Base-by-base conservation (phyloP, 352 stramenopile genomes). In the Phytophthora citrophthora region DNA sequence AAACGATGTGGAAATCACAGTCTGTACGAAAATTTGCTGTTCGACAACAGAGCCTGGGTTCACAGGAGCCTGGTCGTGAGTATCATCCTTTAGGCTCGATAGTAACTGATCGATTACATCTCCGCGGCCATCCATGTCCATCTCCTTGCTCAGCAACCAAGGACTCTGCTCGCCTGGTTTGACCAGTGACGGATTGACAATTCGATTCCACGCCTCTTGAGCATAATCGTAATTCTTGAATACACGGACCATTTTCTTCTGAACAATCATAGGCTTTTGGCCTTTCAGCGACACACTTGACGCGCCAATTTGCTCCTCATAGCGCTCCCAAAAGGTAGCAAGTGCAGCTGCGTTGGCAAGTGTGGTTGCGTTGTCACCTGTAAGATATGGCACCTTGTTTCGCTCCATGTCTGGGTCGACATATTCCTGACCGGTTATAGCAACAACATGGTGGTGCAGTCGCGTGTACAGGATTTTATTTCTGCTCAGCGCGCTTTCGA, bases 191-290 rank as follows among this genome's bases (percentile, higher is more conserved):
- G 85, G 88, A 31, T 94, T 93, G 9, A 96, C 84, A 15, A 96
- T 71, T 4, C 83, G 76, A 53, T 77, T 83, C 88, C 88, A 96
- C 23, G 88, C 83, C 61, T 96, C 87, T 57, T 96, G 85, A 11
- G 88, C 88, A 61, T 92, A 96, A 12, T 96, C 88, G 24, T 89
- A 95, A 64, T 90, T 94, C 54, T 85, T 88, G 62, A 96, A 96
- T 16, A 72, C 49, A 39, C 88, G 85, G 6, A 96, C 83, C 83
- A 96, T 93, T 61, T 95, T 96, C 61, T 90, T 91, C 64, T 96
- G 88, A 13, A 94, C 79, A 5, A 87, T 62, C 15, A 75, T 56
- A 16, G 80, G 68, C 20, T 57, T 56, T 47, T 90, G 60, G 8
- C 84, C 83, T 18, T 90, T 84, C 45, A 96, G 45, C 11, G 85